Conservation (phyloP, 495 filamentous ascomycete genomes). For the Echria macrotheca region DNA sequence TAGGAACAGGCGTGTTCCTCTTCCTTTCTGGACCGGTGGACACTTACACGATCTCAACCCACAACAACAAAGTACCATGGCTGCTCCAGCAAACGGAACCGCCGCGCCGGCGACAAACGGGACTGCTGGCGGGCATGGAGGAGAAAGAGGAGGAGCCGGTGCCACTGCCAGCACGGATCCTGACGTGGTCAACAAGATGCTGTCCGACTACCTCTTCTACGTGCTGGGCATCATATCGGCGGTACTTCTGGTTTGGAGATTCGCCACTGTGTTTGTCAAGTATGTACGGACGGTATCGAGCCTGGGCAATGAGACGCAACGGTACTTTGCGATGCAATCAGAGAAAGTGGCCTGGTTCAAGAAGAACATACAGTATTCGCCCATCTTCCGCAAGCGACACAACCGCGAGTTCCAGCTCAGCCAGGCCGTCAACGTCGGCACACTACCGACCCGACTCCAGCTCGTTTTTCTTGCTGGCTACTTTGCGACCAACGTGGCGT, state of each 20-base stretch:
- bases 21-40: no score
- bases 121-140: slow-evolving; percentile 6
- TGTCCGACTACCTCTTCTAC: slow-evolving; percentile 44
- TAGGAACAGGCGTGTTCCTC: background rate
- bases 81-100: background rate
- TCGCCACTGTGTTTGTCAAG: slow-evolving; percentile 51
- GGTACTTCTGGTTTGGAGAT: slow-evolving; percentile 42
- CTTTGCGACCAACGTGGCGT: slow-evolving; percentile 69
- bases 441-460: slow-evolving; percentile 81
- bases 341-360: slow-evolving; percentile 64
- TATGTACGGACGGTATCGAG: slow-evolving; percentile 72
- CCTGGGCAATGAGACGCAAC: slow-evolving; percentile 59
- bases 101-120: slow-evolving; percentile 3
- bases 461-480: slow-evolving; percentile 68
- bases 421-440: slow-evolving; percentile 79
- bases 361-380: slow-evolving; percentile 75
- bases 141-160: slow-evolving; percentile 2
- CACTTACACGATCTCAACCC: no score
- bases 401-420: slow-evolving; percentile 86
- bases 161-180: slow-evolving; percentile 17
- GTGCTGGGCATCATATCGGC: slow-evolving; percentile 39
- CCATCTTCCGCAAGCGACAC: slow-evolving; percentile 75
- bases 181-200: slow-evolving; percentile 35
- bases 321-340: slow-evolving; percentile 46
- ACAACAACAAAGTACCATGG: background rate